Evolutionary conservation across 1,284 basidiomycete species (phyloP), one percentile per base, ranked within the genome.

Genomic region (Fistulinella cinereoalba): DNA sequence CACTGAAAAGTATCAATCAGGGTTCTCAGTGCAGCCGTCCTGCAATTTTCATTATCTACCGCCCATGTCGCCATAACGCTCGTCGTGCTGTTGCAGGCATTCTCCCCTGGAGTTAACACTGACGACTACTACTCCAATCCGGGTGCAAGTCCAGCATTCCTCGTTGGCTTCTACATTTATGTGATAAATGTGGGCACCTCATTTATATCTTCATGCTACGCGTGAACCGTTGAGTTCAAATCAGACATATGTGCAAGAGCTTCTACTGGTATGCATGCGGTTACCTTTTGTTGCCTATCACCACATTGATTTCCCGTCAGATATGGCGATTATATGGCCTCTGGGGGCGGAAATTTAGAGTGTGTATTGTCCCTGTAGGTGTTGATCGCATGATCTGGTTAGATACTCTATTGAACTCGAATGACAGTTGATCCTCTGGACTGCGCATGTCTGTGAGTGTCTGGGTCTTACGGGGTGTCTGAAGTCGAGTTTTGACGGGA

Each of bases 301-400:
- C 19, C 16, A 11, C 19, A 2, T 32, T 46, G 16, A 48, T 42
- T 28, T 5, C 9, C 6, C 5, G 15, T 51, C 21, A 60, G 57
- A 60, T 60, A 27, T 60, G 56, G 57, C 56, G 55, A 34, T 46
- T 57, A 36, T 47, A 57, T 22, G 40, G 56, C 22, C 44, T 59
- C 7, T 60, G 55, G 44, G 47, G 43, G 32, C 41, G 37, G 6
- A 38, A 31, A 19, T 36, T 44, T n/a, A 49, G 8, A 21, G 23
- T 57, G 11, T 60, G 47, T 21, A 41, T 52, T 27, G 8, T 52
- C 32, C 58, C 52, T 52, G 25, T 34, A 44, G 23, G 37, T 37
- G 37, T 37, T 44, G 4, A 12, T 25, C 27, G 15, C n/a, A 25
- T 31, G 7, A 38, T 22, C 37, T 11, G 28, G 3, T 11, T 7